Percentiles rank a stretch among this genome's conserved stretches.
Evolutionary conservation across 169 alveolate species (phyloP).

Genomic region (Eimeria praecox): DNA sequence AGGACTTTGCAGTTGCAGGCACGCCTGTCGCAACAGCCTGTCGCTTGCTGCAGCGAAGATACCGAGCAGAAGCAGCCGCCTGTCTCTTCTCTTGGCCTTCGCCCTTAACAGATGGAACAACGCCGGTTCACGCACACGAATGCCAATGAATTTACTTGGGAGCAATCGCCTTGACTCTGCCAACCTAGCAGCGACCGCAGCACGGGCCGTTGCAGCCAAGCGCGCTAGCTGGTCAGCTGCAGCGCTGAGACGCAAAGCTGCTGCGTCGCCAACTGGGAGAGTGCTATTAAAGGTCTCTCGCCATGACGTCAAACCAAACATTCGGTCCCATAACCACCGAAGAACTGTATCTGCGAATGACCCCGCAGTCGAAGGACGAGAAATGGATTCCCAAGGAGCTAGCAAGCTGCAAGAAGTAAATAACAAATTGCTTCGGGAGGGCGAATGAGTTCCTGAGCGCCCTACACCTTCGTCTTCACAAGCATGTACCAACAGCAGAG

Average conservation of each 20-base stretch:
- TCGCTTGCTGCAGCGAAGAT: slow-evolving; percentile 70
- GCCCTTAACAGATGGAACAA: background rate
- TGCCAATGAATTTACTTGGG: background rate
- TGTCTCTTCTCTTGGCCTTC: background rate
- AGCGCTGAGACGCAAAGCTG: slow-evolving; percentile 67
- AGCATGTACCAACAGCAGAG: slow-evolving; percentile 46
- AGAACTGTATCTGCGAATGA: slow-evolving; percentile 8
- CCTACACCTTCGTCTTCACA: slow-evolving; percentile 44
- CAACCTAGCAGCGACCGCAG: slow-evolving; percentile 27
- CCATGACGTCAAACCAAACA: slow-evolving; percentile 18
- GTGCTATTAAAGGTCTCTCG: background rate
- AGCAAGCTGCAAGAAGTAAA: slow-evolving; percentile 64
- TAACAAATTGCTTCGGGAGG: background rate
- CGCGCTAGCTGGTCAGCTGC: slow-evolving; percentile 67
- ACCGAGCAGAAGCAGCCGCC: slow-evolving; percentile 12
- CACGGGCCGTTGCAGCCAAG: slow-evolving; percentile 51
- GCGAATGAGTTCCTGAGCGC: background rate
- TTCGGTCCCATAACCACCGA: slow-evolving; percentile 53
- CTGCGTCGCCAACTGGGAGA: slow-evolving; percentile 65
- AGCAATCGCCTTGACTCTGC: slow-evolving; percentile 59
- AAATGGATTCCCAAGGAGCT: slow-evolving; percentile 3
- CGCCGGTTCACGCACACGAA: background rate
- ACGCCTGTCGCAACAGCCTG: slow-evolving; percentile 51
- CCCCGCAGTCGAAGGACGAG: background rate
- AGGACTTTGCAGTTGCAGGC: slow-evolving; percentile 65